A percentile compares a stretch with the other conserved stretches of the same genome.
These are phyloP conservation scores for Ogataea dorogensis DNA, from an alignment of 805 yeast genomes.

Conservation along the genomic window DNA sequence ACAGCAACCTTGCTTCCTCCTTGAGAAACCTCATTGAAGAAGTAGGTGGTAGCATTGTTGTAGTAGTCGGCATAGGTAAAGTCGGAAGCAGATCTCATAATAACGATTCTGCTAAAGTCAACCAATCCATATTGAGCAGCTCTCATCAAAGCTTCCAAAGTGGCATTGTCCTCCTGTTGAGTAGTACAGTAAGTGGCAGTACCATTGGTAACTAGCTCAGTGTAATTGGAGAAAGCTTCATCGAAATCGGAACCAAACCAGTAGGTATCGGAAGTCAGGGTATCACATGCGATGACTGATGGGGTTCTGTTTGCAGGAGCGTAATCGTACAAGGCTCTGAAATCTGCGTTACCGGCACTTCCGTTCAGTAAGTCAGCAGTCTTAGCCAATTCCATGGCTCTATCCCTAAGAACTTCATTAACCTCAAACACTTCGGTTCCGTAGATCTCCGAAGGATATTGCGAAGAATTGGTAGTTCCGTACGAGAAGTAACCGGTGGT, in stretches of 20 bases:
- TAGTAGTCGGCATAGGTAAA: constrained; percentile 44
- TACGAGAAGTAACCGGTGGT: constrained; percentile 57
- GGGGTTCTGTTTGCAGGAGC: constrained; percentile 53
- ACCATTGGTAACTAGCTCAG: constrained; percentile 53
- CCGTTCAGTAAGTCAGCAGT: constrained; percentile 46
- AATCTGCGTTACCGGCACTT: constrained; percentile 40
- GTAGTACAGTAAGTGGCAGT: constrained; percentile 58
- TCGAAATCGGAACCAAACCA: constrained; percentile 54
- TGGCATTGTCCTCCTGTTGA: constrained; percentile 68
- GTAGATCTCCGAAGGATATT: constrained; percentile 53
- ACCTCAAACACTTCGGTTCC: constrained; percentile 68
- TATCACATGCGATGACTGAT: constrained; percentile 51
- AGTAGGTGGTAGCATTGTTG: constrained; percentile 43
- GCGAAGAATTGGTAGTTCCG: constrained; percentile 48
- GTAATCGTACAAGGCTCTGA: constrained; percentile 48
- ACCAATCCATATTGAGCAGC: constrained; percentile 52
- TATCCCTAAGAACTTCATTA: constrained; percentile 56
- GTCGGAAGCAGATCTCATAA: constrained; percentile 62
- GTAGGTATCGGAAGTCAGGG: constrained; percentile 58
- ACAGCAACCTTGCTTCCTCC: constrained; percentile 53
- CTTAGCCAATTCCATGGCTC: constrained; percentile 52
- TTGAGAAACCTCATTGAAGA: constrained; percentile 47
- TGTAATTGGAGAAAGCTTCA: constrained; percentile 48
- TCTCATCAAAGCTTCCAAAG: constrained; percentile 58
- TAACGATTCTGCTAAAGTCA: constrained; percentile 55